Evolutionary conservation across 169 alveolate genomes (phyloP).

Genomic region (Plasmodium gallinaceum): DNA sequence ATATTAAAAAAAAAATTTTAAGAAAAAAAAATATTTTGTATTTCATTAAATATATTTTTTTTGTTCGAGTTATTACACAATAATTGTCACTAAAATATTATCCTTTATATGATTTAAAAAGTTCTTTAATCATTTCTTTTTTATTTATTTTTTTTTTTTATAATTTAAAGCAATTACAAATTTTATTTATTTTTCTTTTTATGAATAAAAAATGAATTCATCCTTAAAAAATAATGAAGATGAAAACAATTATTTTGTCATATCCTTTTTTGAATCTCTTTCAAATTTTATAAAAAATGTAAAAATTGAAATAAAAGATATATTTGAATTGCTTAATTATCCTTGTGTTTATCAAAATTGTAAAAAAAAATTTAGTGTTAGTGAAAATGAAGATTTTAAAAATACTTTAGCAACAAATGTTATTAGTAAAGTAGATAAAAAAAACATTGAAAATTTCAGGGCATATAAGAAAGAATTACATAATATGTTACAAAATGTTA

Average conservation of each 20-base stretch:
- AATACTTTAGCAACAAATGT: slow-evolving; percentile 31
- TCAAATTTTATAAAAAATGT: slow-evolving; percentile 72
- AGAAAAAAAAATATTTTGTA: no score
- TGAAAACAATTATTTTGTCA: slow-evolving; percentile 48
- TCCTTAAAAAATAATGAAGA: slow-evolving; percentile 20
- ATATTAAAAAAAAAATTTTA: no score
- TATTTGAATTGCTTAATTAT: slow-evolving; percentile 72
- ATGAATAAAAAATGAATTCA: slow-evolving; percentile 47
- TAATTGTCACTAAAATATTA: no score
- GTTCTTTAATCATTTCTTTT: no score
- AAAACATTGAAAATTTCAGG: slow-evolving; percentile 59
- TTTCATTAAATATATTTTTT: no score
- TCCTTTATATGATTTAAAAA: no score
- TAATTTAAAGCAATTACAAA: no score
- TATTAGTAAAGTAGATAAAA: slow-evolving; percentile 69
- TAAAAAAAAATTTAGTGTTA: slow-evolving; percentile 61
- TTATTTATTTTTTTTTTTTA: no score
- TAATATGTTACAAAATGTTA: slow-evolving; percentile 45
- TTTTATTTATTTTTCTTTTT: not conserved
- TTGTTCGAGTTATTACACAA: no score
- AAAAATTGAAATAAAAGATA: slow-evolving; percentile 71
- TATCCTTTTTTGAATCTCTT: slow-evolving; percentile 68
- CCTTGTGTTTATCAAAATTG: slow-evolving; percentile 77
- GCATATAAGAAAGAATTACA: slow-evolving; percentile 52
- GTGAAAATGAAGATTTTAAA: slow-evolving; percentile 61